Percentiles rank a stretch among this genome's conserved stretches.
Evolutionary conservation across 805 yeast genomes (phyloP).

Genomic region (Sungouiozyma intestinalis): DNA sequence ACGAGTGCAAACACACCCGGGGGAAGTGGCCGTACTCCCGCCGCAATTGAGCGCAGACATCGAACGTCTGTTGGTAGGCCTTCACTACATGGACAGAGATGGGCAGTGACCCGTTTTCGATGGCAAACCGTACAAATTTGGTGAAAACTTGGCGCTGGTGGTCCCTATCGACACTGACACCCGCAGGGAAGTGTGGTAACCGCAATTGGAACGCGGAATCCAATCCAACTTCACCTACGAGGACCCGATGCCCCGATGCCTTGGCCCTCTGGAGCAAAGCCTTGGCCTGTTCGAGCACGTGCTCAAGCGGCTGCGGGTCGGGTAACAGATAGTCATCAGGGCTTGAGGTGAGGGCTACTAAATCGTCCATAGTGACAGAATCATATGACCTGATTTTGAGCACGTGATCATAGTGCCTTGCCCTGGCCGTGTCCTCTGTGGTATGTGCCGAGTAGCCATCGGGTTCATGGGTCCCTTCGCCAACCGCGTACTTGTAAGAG

Average conservation of each 20-base stretch:
- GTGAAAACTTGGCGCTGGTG: slow-evolving; percentile 57
- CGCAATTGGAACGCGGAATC: slow-evolving; percentile 72
- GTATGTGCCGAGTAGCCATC: no score
- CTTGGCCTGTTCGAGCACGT: no score
- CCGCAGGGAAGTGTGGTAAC: slow-evolving; percentile 38
- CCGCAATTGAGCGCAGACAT: slow-evolving; percentile 25
- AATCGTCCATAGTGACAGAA: neutral
- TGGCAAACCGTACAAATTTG: slow-evolving; percentile 46
- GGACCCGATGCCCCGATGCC: neutral
- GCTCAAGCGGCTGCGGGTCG: neutral
- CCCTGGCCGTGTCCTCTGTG: slow-evolving; percentile 27
- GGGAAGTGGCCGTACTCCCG: slow-evolving; percentile 1
- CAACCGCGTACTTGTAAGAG: slow-evolving; percentile 49
- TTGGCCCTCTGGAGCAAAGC: no score
- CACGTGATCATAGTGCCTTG: slow-evolving; percentile 46
- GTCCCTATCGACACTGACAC: slow-evolving; percentile 26
- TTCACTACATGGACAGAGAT: slow-evolving; percentile 82
- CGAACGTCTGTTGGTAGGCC: slow-evolving; percentile 54
- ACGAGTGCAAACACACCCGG: slow-evolving; percentile 67
- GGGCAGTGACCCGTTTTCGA: slow-evolving; percentile 31
- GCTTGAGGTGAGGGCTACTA: slow-evolving; percentile 52
- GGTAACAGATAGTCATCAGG: slow-evolving; percentile 19
- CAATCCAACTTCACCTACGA: slow-evolving; percentile 83
- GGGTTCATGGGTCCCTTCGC: no score
- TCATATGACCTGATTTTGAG: slow-evolving; percentile 21